phyloP scores from a whole-genome alignment of 2,329 filamentous ascomycete genomes.

The Aspergillus puulaauensis region DNA sequence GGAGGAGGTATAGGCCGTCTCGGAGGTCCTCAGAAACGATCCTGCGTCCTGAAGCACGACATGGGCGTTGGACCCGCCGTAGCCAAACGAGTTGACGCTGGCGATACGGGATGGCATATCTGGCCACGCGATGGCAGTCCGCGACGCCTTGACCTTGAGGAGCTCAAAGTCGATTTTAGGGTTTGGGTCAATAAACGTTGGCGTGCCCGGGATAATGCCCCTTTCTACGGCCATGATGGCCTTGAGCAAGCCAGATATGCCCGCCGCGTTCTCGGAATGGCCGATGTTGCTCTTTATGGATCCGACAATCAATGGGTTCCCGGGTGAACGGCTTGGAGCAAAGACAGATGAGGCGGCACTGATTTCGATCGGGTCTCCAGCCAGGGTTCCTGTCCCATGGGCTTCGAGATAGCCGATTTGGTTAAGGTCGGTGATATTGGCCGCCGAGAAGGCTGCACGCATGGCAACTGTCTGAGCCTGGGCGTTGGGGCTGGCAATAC shows the following conservation, averaged over 20 bases:
- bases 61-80: slow-evolving; percentile 20
- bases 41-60: slow-evolving; percentile 16
- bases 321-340: not conserved
- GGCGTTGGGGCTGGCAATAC: slow-evolving; percentile 4
- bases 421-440: slow-evolving; percentile 22
- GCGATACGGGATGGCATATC: slow-evolving; percentile 4
- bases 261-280: slow-evolving; percentile 26
- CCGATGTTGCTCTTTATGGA: slow-evolving; percentile 28
- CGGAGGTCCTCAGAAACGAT: not conserved
- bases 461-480: slow-evolving; percentile 6
- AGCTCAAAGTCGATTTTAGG: slow-evolving; percentile 21
- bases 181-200: slow-evolving; percentile 23
- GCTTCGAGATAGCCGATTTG: slow-evolving; percentile 38
- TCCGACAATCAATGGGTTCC: slow-evolving; percentile 14
- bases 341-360: slow-evolving; percentile 23
- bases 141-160: slow-evolving; percentile 16
- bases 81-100: slow-evolving; percentile 25
- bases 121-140: slow-evolving; percentile 18
- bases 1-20: not conserved
- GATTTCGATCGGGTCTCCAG: slow-evolving; percentile 28
- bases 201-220: slow-evolving; percentile 27
- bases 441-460: slow-evolving; percentile 19
- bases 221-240: slow-evolving; percentile 27
- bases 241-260: slow-evolving; percentile 28
- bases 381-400: slow-evolving; percentile 41